Conservation (phyloP, 2,329 filamentous ascomycete species). For the Aspergillus udagawae region DNA sequence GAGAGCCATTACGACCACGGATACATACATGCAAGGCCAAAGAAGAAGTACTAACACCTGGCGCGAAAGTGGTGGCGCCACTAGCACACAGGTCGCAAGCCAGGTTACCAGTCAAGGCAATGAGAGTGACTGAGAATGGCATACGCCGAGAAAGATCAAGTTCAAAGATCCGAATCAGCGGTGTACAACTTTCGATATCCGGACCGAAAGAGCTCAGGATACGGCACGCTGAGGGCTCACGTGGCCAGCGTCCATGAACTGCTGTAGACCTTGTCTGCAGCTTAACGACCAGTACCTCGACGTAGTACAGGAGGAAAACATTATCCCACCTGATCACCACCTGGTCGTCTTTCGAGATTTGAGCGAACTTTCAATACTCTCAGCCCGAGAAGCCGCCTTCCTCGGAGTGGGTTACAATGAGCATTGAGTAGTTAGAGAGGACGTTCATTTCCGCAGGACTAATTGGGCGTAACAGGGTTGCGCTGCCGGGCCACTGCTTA, state of each 20-base stretch:
- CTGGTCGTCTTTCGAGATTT: background rate
- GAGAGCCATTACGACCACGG: constrained; percentile 39
- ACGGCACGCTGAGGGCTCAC: background rate
- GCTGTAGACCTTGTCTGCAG: background rate
- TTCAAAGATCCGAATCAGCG: background rate
- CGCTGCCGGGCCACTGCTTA: background rate
- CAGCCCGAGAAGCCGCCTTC: background rate
- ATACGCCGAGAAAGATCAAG: background rate
- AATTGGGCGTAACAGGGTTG: background rate
- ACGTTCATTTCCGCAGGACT: background rate
- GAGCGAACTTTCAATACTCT: background rate
- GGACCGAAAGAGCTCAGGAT: background rate
- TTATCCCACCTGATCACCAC: background rate
- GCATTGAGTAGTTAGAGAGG: background rate
- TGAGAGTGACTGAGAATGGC: background rate
- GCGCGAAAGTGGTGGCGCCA: constrained; percentile 8
- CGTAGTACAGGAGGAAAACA: background rate
- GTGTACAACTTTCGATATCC: background rate
- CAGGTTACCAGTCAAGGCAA: background rate
- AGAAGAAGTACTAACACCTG: constrained; percentile 21
- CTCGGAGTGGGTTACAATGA: background rate
- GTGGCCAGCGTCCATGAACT: background rate
- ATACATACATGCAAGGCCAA: constrained; percentile 23
- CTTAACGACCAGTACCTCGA: background rate
- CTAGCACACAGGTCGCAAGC: constrained; percentile 11